These are phyloP conservation scores for Phytophthora fragariaefolia DNA, from an alignment of 352 stramenopile species.

Conservation along the genomic window DNA sequence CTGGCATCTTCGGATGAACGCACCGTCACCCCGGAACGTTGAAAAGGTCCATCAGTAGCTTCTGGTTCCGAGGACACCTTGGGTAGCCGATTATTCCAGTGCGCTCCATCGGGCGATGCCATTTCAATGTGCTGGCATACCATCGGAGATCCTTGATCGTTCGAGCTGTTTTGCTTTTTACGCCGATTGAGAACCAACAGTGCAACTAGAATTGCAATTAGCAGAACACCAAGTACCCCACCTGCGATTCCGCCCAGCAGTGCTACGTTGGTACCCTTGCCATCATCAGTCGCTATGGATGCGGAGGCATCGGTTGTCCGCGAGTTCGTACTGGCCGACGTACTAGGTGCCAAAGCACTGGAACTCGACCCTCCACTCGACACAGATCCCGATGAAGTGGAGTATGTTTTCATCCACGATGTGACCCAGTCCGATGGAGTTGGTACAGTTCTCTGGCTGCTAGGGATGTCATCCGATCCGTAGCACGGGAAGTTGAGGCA, in stretches of 20 bases:
- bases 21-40: conserved; percentile 9
- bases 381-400: background rate
- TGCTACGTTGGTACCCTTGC: conserved; percentile 11
- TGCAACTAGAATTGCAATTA: conserved; percentile 20
- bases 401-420: conserved; percentile 27
- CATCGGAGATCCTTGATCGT: conserved; percentile 15
- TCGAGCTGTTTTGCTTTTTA: conserved; percentile 10
- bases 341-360: background rate
- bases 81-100: background rate
- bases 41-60: conserved; percentile 21
- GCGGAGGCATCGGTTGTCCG: background rate
- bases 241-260: conserved; percentile 26
- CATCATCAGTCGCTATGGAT: background rate
- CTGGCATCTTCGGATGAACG: conserved; percentile 13
- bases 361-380: conserved; percentile 3
- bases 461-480: conserved; percentile 10
- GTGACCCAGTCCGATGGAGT: conserved; percentile 34
- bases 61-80: conserved; percentile 22
- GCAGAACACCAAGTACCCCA: conserved; percentile 21
- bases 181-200: conserved; percentile 17
- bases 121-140: conserved; percentile 15
- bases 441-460: conserved; percentile 9
- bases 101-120: conserved; percentile 7
- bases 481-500: conserved; percentile 41
- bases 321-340: background rate